Evolutionary conservation across 2,329 filamentous ascomycete species (phyloP).

Genomic region (Fusarium sp.): DNA sequence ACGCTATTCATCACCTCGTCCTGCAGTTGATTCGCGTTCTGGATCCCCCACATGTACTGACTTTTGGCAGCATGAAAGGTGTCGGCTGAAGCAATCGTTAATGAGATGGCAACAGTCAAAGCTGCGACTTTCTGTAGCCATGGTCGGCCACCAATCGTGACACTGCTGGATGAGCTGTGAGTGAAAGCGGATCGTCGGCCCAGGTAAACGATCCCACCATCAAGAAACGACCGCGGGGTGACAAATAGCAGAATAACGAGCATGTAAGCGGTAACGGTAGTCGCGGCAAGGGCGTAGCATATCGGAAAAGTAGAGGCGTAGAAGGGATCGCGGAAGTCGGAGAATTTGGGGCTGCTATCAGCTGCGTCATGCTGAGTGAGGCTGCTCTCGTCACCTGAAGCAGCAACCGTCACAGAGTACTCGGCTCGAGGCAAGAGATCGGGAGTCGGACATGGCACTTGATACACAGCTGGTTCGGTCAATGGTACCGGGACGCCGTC

Average conservation of each 20-base stretch:
- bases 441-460: slow-evolving; percentile 45
- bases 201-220: slow-evolving; percentile 83
- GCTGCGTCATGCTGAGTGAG: slow-evolving; percentile 43
- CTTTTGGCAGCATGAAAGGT: slow-evolving; percentile 85
- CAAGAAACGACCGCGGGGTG: slow-evolving; percentile 91
- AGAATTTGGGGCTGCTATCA: slow-evolving; percentile 54
- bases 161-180: slow-evolving; percentile 78
- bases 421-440: slow-evolving; percentile 34
- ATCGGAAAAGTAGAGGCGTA: slow-evolving; percentile 94
- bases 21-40: slow-evolving; percentile 81
- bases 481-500: slow-evolving; percentile 65
- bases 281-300: slow-evolving; percentile 90
- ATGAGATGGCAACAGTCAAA: slow-evolving; percentile 78
- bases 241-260: slow-evolving; percentile 94
- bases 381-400: slow-evolving; percentile 48
- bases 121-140: slow-evolving; percentile 90
- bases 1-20: slow-evolving; percentile 82
- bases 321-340: slow-evolving; percentile 84
- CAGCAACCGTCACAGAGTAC: slow-evolving; percentile 51
- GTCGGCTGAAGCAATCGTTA: slow-evolving; percentile 92
- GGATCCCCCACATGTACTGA: slow-evolving; percentile 82
- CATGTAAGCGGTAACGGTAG: slow-evolving; percentile 90
- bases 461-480: slow-evolving; percentile 66
- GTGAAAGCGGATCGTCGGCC: slow-evolving; percentile 87
- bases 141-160: slow-evolving; percentile 89